phyloP scores from a whole-genome alignment of 352 stramenopile genomes.

The Pythium scleroteichum region DNA sequence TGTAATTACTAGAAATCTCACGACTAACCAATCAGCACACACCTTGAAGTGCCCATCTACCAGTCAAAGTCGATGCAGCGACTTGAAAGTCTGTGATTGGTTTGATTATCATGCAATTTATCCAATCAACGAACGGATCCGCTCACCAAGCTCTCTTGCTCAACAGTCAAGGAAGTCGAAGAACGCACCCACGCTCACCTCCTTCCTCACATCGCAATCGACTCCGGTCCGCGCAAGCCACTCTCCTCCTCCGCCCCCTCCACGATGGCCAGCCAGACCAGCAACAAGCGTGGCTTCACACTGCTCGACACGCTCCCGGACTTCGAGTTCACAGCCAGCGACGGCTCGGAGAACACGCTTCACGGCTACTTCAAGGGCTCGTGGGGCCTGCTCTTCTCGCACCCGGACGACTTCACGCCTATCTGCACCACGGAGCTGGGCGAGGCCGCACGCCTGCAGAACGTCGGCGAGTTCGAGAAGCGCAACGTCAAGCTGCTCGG shows the following conservation, averaged over 20 bases:
- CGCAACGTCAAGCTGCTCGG: slow-evolving; percentile 83
- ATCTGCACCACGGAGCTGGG: slow-evolving; percentile 94
- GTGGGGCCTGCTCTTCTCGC: slow-evolving; percentile 80
- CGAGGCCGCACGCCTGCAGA: slow-evolving; percentile 80
- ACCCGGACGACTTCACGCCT: slow-evolving; percentile 92
- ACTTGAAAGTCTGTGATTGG: slow-evolving; percentile 7
- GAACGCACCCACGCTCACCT: too few relatives aligned
- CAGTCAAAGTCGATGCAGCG: slow-evolving; percentile 20
- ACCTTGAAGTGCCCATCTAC: slow-evolving; percentile 13
- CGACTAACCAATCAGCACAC: slow-evolving; percentile 18
- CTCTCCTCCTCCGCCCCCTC: slow-evolving; percentile 4
- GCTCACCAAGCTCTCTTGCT: slow-evolving; percentile 5
- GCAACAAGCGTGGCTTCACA: slow-evolving; percentile 51
- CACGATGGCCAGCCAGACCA: slow-evolving; percentile 16
- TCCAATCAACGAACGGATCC: slow-evolving; percentile 4
- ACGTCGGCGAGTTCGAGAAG: slow-evolving; percentile 70
- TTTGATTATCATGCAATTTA: background rate
- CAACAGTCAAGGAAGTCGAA: too few relatives aligned
- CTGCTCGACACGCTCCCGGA: slow-evolving; percentile 63
- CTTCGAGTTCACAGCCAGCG: slow-evolving; percentile 56
- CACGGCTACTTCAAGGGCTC: slow-evolving; percentile 63
- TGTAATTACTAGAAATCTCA: background rate
- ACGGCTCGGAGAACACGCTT: slow-evolving; percentile 50
- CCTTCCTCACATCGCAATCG: slow-evolving; percentile 9
- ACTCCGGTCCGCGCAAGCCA: background rate